Base-by-base conservation (phyloP, 306 rosid species). In the Lupinus albus region DNA sequence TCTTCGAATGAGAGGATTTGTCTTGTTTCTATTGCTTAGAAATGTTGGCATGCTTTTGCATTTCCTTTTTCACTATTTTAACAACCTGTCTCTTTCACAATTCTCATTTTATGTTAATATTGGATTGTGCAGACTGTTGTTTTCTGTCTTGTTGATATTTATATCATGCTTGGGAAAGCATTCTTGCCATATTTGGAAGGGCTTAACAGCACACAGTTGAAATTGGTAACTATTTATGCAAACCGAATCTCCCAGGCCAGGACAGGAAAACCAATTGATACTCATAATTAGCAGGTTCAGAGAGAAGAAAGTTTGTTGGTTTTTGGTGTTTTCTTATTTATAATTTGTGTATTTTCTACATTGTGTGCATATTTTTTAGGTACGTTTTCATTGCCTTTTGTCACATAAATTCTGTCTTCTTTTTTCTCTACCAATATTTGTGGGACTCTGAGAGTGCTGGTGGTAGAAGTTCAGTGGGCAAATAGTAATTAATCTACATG, bases 111-210 rank as follows among this genome's bases (percentile, higher is more conserved):
- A 41, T 54, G 36, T 16, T 3, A n/a, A 49, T 60, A 41, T 28
- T 78, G 72, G 65, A 48, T 64, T 70, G 50, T 73, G 58, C 96
- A 89, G 96, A 89, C 96, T 18, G 96, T 89, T 67, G 96, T 89
- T 52, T 89, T 89, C 85, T 89, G 92, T 80, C 85, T 86, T 3
- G 96, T 89, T 64, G 96, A 89, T 73, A 82, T 89, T 28, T 89
- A 89, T 75, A 89, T 89, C 64, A 84, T 89, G 88, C 96, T 89
- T n/a, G 96, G 96, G 61, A 86, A 84, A 75, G 72, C 88, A 38
- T 89, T 89, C 82, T 74, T 86, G 73, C 96, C 96, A 11, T 81
- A 84, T 80, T 77, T 89, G 85, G 81, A 86, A 83, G 88, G 85
- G 58, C 89, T 89, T 5, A 86, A 89, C 81, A 84, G 83, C 87